Conservation (phyloP, 2,329 filamentous ascomycete genomes). For the Mycosphaerelloides madeirae region DNA sequence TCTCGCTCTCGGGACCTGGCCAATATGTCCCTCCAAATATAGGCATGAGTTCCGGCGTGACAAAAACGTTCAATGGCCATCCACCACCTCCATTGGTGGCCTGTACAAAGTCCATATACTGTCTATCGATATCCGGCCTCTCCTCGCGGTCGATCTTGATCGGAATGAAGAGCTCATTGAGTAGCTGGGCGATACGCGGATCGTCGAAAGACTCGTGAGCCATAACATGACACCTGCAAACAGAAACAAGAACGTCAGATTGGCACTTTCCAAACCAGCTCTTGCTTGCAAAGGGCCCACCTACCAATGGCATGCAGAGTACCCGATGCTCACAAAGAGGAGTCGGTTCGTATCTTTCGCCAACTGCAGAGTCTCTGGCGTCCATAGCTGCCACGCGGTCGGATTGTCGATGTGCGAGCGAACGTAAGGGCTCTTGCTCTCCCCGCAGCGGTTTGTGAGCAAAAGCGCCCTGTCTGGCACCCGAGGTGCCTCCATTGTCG, state of each 20-base stretch:
- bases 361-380: conserved; percentile 67
- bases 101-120: conserved; percentile 98
- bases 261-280: background rate
- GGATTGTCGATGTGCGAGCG: conserved; percentile 72
- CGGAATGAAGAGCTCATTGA: conserved; percentile 85
- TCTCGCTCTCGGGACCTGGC: conserved; percentile 68
- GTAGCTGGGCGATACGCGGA: conserved; percentile 68
- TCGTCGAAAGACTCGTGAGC: conserved; percentile 88
- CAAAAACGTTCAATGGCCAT: conserved; percentile 95
- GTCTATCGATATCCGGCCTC: conserved; percentile 85
- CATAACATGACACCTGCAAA: conserved; percentile 67
- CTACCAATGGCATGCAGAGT: conserved; percentile 83
- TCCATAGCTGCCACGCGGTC: conserved; percentile 89
- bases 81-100: conserved; percentile 85
- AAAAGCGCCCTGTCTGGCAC: conserved; percentile 19
- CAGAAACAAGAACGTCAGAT: background rate
- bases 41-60: conserved; percentile 87
- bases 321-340: conserved; percentile 91
- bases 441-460: conserved; percentile 50
- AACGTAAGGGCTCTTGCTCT: conserved; percentile 65
- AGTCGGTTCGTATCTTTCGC: conserved; percentile 79
- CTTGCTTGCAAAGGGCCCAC: background rate
- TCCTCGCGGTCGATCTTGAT: conserved; percentile 92
- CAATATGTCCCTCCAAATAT: conserved; percentile 97
- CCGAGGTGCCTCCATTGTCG: conserved; percentile 18